A percentile compares a stretch with the other conserved stretches of the same genome.
phyloP scores from a whole-genome alignment of 2,329 filamentous ascomycete genomes.

The Didymella lethalis region DNA sequence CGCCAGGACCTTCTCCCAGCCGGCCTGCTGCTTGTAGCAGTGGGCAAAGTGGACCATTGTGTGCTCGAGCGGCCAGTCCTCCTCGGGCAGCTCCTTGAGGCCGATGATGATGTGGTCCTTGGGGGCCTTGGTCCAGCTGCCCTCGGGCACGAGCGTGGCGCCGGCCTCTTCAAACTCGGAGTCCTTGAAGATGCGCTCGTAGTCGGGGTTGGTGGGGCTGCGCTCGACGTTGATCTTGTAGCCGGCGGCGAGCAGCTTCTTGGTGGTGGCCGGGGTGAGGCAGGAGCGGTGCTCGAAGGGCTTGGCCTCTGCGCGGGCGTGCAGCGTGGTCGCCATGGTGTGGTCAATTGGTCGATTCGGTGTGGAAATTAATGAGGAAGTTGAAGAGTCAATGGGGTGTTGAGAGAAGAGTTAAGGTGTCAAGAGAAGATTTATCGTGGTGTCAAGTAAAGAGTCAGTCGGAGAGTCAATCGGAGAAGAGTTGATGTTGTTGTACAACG shows the following conservation, averaged over 20 bases:
- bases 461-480: background rate
- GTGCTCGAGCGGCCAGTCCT: conserved; percentile 50
- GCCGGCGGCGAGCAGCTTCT: conserved; percentile 52
- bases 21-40: conserved; percentile 54
- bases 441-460: too few species aligned
- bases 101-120: conserved; percentile 53
- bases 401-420: too few species aligned
- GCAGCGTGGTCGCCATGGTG: conserved; percentile 49
- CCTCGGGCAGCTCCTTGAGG: conserved; percentile 53
- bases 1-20: conserved; percentile 79
- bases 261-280: conserved; percentile 51
- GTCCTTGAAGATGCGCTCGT: conserved; percentile 53
- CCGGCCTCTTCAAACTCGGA: conserved; percentile 51
- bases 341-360: conserved; percentile 19
- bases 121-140: conserved; percentile 50
- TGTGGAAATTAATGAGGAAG: too few species aligned
- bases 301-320: conserved; percentile 54
- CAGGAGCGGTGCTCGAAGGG: conserved; percentile 52
- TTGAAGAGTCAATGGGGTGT: too few species aligned
- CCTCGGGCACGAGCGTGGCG: conserved; percentile 49
- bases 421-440: too few species aligned
- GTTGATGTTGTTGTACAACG: conserved; percentile 1
- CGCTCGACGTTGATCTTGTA: conserved; percentile 53
- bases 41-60: conserved; percentile 54
- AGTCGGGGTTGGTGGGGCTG: conserved; percentile 49